Conservation (phyloP, 345 rosid genomes). For the Barbarea vulgaris region DNA sequence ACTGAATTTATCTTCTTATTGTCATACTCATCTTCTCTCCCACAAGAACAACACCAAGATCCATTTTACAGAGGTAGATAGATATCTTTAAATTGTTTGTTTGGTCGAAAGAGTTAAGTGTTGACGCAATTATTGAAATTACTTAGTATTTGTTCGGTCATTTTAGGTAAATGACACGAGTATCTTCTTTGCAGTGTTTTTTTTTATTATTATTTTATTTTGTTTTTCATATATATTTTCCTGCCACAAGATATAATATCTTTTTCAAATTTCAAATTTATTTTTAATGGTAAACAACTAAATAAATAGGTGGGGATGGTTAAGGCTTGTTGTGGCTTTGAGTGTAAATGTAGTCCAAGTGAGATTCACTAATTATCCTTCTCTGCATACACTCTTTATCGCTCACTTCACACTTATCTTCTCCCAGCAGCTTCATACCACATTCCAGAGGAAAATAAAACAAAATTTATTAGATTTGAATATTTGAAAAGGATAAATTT, state of each 20-base stretch:
- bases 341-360: conserved; percentile 86
- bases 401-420: conserved; percentile 46
- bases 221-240: background rate
- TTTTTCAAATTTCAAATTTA: background rate
- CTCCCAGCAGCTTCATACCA: conserved; percentile 56
- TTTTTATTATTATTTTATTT: no score
- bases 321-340: conserved; percentile 55
- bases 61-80: no score
- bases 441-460: background rate
- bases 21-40: no score
- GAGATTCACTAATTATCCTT: conserved; percentile 74
- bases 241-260: background rate
- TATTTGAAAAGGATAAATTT: background rate
- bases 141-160: background rate
- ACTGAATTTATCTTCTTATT: no score
- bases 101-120: no score
- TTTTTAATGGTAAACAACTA: background rate
- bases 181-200: background rate
- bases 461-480: background rate
- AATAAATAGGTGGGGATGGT: background rate
- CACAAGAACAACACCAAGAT: no score
- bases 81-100: no score
- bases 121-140: background rate
- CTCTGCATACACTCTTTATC: conserved; percentile 66
- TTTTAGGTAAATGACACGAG: no score